Conservation (phyloP, 140 eudicot species). For the Ambrosia hybrid region DNA sequence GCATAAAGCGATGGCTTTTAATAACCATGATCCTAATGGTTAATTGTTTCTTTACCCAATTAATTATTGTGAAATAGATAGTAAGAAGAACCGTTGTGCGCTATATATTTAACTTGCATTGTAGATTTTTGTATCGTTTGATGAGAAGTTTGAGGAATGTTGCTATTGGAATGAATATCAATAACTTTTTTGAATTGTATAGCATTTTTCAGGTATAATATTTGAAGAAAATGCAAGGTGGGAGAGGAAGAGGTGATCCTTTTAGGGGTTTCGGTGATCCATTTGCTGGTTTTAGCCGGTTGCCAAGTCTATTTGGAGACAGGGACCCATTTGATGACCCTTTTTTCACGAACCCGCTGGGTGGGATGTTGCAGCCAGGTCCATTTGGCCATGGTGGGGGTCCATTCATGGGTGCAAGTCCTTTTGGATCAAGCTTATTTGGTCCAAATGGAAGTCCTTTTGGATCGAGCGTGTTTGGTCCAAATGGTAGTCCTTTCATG, state of each 20-base stretch:
- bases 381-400: constrained; percentile 42
- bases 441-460: constrained; percentile 32
- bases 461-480: constrained; percentile 41
- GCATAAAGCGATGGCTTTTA: too few relatives aligned
- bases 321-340: constrained; percentile 87
- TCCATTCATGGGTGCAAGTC: constrained; percentile 42
- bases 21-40: not conserved
- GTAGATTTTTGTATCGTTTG: not conserved
- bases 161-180: not conserved
- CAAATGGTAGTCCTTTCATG: constrained; percentile 49
- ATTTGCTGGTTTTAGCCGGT: constrained; percentile 50
- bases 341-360: constrained; percentile 64
- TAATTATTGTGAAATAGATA: not conserved
- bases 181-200: not conserved
- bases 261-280: constrained; percentile 47
- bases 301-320: constrained; percentile 60
- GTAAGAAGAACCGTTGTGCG: not conserved
- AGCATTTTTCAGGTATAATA: constrained; percentile 23
- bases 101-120: not conserved
- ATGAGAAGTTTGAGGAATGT: not conserved
- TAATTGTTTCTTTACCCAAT: not conserved
- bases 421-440: constrained; percentile 29
- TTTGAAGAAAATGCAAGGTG: constrained; percentile 50
- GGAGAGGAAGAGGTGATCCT: constrained; percentile 54
- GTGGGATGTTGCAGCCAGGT: constrained; percentile 49